Evolutionary conservation across 345 rosid species (phyloP), one percentile per base, ranked within the genome.

Genomic region (Nephelium lappaceum): DNA sequence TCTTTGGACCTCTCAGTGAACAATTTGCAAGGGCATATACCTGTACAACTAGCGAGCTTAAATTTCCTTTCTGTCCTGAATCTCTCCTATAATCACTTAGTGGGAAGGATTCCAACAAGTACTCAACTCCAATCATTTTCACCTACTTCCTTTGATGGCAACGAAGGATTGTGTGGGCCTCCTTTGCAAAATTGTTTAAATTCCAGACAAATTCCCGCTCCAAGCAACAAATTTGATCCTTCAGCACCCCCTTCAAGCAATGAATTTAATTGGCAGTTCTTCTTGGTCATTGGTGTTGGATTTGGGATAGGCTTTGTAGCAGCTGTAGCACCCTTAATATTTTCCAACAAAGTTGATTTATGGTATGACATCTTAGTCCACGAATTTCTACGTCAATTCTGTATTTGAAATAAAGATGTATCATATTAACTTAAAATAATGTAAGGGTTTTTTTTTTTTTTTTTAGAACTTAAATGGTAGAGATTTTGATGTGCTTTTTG

Each of bases 251-350:
- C 3, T 31, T 31, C 36, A 31, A 31, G 36, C 36, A 31, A 11
- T 8, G 18, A 75, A 55, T 77, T 83, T 27, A 83, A 89, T 78
- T 87, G 89, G 88, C 79, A 64, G 57, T 62, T 82, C 1, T 67
- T 81, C 88, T 82, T 88, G 68, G 11, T 81, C 38, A 82, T 80
- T 1, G 92, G 94, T 4, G 51, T 89, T 21, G 91, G 92, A 0
- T 85, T 85, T 16, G 94, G 94, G 0, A 57, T 69, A 0, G 94
- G 91, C 3, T 87, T 91, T 70, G 94, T 83, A 2, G 31, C 60
- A 15, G 77, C 70, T 5, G 77, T 87, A 73, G 88, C 84, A 18
- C 90, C 89, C 0, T n/a, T 83, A 6, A 49, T 81, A 18, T 24
- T 84, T 87, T 16, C 91, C 89, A 0, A 57, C 72, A 41, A 80